phyloP scores from a whole-genome alignment of 1,139 yeast genomes.

The Wickerhamomyces sp. region DNA sequence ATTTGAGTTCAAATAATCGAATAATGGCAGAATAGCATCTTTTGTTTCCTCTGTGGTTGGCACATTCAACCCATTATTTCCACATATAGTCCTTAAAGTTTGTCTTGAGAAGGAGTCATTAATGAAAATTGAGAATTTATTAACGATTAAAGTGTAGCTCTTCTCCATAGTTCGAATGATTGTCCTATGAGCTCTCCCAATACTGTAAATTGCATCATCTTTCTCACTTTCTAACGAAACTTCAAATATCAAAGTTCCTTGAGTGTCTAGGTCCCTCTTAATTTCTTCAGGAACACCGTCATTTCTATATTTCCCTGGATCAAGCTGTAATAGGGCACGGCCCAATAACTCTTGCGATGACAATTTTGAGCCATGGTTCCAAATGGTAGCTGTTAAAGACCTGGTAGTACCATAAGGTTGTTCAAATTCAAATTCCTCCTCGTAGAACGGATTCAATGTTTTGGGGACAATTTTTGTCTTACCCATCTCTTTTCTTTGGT shows the following conservation, averaged over 20 bases:
- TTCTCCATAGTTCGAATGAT: constrained; percentile 59
- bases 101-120: constrained; percentile 40
- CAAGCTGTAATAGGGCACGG: constrained; percentile 56
- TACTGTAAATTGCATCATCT: constrained; percentile 69
- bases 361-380: constrained; percentile 58
- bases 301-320: constrained; percentile 60
- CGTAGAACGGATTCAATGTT: constrained; percentile 77
- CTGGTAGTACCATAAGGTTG: constrained; percentile 29
- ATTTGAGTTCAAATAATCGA: constrained; percentile 69
- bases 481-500: constrained; percentile 55
- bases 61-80: constrained; percentile 40
- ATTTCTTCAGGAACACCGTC: constrained; percentile 67
- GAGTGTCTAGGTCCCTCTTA: constrained; percentile 59
- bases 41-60: constrained; percentile 55
- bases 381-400: constrained; percentile 57
- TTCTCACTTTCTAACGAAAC: constrained; percentile 76
- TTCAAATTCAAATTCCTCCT: constrained; percentile 76
- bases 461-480: constrained; percentile 64
- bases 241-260: constrained; percentile 60
- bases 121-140: constrained; percentile 47
- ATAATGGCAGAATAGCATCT: constrained; percentile 69
- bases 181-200: constrained; percentile 72
- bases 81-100: constrained; percentile 50
- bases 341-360: constrained; percentile 69
- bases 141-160: constrained; percentile 62